These are phyloP conservation scores for Monosporozyma aquatica DNA, from an alignment of 805 yeast species.

Conservation along the genomic window DNA sequence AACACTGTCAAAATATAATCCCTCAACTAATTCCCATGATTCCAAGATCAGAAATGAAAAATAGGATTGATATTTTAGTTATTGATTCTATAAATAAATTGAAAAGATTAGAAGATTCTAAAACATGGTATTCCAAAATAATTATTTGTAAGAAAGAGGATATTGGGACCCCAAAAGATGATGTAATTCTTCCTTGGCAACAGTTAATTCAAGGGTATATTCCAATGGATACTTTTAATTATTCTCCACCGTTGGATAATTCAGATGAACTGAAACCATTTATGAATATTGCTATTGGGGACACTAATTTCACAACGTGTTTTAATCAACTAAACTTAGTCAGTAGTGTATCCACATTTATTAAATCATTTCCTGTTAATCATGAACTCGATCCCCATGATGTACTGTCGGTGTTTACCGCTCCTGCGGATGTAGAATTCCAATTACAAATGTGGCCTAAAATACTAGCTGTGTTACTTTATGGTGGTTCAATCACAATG, in stretches of 20 bases:
- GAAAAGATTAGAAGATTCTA: constrained; percentile 17
- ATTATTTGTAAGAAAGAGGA: constrained; percentile 25
- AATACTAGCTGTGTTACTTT: constrained; percentile 26
- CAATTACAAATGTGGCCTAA: constrained; percentile 39
- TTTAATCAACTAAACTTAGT: constrained; percentile 47
- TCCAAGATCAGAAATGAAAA: constrained; percentile 19
- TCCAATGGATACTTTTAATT: constrained; percentile 19
- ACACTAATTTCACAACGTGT: constrained; percentile 20
- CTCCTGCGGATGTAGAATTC: constrained; percentile 9
- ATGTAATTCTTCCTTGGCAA: constrained; percentile 22
- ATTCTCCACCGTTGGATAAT: constrained; percentile 25
- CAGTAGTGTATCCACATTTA: constrained; percentile 44
- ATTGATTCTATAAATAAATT: constrained; percentile 24
- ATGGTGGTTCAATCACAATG: constrained; percentile 26
- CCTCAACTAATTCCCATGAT: constrained; percentile 33
- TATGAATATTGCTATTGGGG: constrained; percentile 19
- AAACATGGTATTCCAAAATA: constrained; percentile 26
- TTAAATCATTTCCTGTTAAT: constrained; percentile 30
- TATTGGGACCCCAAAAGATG: not conserved
- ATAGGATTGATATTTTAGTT: constrained; percentile 26
- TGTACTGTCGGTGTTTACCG: constrained; percentile 22
- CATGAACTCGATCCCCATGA: constrained; percentile 31
- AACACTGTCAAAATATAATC: constrained; percentile 13
- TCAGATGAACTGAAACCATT: constrained; percentile 32
- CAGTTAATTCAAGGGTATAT: constrained; percentile 12